phyloP scores from a whole-genome alignment of 768 basidiomycete species.

The Kwoniella sp. region DNA sequence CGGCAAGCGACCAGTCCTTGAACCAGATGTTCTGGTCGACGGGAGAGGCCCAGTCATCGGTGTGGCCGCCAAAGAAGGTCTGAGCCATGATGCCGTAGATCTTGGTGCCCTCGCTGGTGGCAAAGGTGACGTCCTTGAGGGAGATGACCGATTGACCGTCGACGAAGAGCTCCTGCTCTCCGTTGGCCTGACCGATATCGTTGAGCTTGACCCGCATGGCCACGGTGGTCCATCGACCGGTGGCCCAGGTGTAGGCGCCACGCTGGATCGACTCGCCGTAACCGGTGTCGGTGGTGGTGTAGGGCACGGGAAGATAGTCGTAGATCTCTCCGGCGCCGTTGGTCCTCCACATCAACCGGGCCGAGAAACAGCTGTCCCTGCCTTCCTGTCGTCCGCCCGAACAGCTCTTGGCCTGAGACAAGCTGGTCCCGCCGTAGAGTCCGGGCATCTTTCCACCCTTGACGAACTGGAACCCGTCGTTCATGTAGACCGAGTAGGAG shows the following conservation, averaged over 20 bases:
- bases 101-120: slow-evolving; percentile 55
- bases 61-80: slow-evolving; percentile 64
- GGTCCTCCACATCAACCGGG: slow-evolving; percentile 66
- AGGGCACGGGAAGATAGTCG: slow-evolving; percentile 60
- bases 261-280: slow-evolving; percentile 60
- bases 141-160: slow-evolving; percentile 64
- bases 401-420: slow-evolving; percentile 56
- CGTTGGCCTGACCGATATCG: slow-evolving; percentile 64
- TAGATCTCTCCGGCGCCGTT: slow-evolving; percentile 64
- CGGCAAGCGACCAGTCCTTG: slow-evolving; percentile 66
- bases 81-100: slow-evolving; percentile 62
- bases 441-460: slow-evolving; percentile 71
- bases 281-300: slow-evolving; percentile 54
- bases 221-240: slow-evolving; percentile 67
- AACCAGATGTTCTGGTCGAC: slow-evolving; percentile 63
- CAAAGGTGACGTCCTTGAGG: slow-evolving; percentile 58
- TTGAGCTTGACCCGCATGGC: slow-evolving; percentile 70
- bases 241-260: slow-evolving; percentile 62
- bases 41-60: slow-evolving; percentile 58
- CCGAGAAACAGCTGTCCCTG: slow-evolving; percentile 61
- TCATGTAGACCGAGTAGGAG: slow-evolving; percentile 66
- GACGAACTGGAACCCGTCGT: slow-evolving; percentile 61
- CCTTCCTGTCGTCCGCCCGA: slow-evolving; percentile 63
- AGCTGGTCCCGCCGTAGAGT: slow-evolving; percentile 58
- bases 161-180: slow-evolving; percentile 66